These are phyloP conservation scores for Pythium folliculosum DNA, from an alignment of 352 stramenopile genomes.

Conservation along the genomic window DNA sequence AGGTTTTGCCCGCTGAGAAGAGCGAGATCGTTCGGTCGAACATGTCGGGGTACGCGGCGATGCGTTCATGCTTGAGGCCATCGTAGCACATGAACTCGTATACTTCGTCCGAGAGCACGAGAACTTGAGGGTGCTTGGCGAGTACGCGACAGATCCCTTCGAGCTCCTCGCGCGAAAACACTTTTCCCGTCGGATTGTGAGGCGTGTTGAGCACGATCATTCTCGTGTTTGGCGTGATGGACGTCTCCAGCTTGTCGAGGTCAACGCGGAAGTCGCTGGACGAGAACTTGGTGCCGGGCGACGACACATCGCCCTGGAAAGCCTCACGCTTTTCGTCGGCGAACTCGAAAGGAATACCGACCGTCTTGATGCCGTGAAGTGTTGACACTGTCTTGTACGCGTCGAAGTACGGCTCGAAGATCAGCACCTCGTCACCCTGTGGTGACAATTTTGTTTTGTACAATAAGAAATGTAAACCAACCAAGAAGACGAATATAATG, in stretches of 20 bases:
- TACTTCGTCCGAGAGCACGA: conserved; percentile 98
- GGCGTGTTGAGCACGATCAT: conserved; percentile 98
- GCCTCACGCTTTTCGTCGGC: conserved; percentile 40
- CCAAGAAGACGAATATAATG: not conserved
- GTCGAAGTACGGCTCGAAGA: conserved; percentile 91
- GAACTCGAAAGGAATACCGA: conserved; percentile 74
- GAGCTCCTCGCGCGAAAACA: conserved; percentile 95
- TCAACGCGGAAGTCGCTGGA: conserved; percentile 87
- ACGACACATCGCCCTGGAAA: conserved; percentile 36
- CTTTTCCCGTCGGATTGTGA: conserved; percentile 99
- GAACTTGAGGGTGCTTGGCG: conserved; percentile 79
- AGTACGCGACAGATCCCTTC: conserved; percentile 88
- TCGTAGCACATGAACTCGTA: conserved; percentile 98
- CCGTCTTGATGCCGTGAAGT: conserved; percentile 76
- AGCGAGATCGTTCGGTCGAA: conserved; percentile 91
- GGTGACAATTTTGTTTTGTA: not conserved
- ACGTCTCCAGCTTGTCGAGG: conserved; percentile 76
- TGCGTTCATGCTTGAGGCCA: conserved; percentile 61
- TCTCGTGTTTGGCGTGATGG: conserved; percentile 91
- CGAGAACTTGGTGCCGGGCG: conserved; percentile 41
- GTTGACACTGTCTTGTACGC: conserved; percentile 87
- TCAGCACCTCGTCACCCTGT: conserved; percentile 83
- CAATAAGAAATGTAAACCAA: not conserved
- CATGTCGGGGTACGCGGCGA: conserved; percentile 81
- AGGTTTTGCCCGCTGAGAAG: conserved; percentile 93